Conservation (phyloP, 2,329 filamentous ascomycete species). For the Botryosphaeria dothidea region DNA sequence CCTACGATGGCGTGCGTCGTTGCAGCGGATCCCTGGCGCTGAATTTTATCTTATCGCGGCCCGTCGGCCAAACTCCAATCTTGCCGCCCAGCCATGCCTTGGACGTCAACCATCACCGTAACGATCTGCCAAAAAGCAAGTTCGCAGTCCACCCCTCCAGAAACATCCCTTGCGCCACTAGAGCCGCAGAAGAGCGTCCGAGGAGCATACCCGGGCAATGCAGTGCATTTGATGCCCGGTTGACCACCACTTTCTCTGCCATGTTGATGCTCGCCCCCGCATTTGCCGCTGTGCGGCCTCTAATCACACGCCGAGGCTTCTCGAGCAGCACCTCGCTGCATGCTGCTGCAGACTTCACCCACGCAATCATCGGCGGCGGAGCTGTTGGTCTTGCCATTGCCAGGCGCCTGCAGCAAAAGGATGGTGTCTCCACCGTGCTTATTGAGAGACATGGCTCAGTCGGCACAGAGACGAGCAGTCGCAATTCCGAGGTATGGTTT, state of each 20-base stretch:
- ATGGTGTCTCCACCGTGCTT: slow-evolving; percentile 65
- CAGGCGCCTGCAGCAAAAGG: slow-evolving; percentile 64
- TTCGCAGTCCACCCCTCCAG: neutral
- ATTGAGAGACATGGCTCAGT: slow-evolving; percentile 76
- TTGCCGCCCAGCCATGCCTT: neutral
- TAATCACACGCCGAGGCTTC: neutral
- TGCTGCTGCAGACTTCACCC: slow-evolving; percentile 59
- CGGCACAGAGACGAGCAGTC: slow-evolving; percentile 83
- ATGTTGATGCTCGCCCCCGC: neutral
- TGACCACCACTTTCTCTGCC: neutral
- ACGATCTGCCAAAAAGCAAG: slow-evolving; percentile 9
- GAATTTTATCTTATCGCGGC: slow-evolving; percentile 11
- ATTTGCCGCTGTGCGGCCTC: neutral
- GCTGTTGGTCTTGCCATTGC: slow-evolving; percentile 82
- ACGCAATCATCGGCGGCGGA: slow-evolving; percentile 67
- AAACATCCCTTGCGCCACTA: neutral
- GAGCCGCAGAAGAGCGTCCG: neutral
- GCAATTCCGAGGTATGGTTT: slow-evolving; percentile 74
- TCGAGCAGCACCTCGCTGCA: neutral
- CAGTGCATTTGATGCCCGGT: neutral
- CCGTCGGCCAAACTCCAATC: neutral
- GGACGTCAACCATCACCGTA: neutral
- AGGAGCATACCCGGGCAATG: neutral
- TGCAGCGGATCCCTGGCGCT: neutral
- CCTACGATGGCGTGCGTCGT: slow-evolving; percentile 13